Base-by-base conservation (phyloP, 2,329 filamentous ascomycete species). In the Fusarium sp. region DNA sequence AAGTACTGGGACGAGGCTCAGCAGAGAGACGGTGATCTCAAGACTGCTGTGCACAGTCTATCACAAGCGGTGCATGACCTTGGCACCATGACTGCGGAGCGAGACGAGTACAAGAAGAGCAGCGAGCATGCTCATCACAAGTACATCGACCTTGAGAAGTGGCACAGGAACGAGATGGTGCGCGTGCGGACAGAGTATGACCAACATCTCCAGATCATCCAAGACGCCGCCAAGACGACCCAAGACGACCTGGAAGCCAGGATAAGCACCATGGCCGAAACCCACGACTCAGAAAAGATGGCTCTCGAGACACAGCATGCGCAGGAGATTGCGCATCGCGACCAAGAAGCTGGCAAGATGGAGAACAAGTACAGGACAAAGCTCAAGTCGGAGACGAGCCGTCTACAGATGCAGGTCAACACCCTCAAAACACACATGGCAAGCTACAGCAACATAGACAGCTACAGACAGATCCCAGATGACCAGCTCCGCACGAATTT, bases 401-500 rank as follows among this genome's bases (percentile, higher is more conserved):
- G 42, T 10, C 31, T 61, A 5, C 49, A 49, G 9, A 42, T 17
- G 8, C 31, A 52, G 17, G 27, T 54, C 13, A 43, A 15, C 17
- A 23, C 29, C n/a, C 43, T 51, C 1, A 43, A 50, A 19, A 45
- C 38, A 13, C 46, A 23, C 14, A 55, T 62, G 50, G 58, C 55
- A 14, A 59, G 23, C 43, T 59, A 62, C 36, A 62, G 35, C 15
- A 51, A 37, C 39, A 48, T 37, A 11, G 44, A 44, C 0, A 36
- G 31, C 21, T 54, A 55, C 15, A 41, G 19, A 2, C 42, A 47
- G 3, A 59, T 55, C 10, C 27, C 50, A 11, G 58, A 62, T 14
- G 51, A 62, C 1, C 50, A 52, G 7, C 31, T 62, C 23, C 43
- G 44, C 11, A 31, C 23, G 29, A 51, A 23, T n/a, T 49, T 62